Evolutionary conservation across 352 stramenopile species (phyloP), one percentile per base, ranked within the genome.

Genomic region (Elongisporangium senticosum): DNA sequence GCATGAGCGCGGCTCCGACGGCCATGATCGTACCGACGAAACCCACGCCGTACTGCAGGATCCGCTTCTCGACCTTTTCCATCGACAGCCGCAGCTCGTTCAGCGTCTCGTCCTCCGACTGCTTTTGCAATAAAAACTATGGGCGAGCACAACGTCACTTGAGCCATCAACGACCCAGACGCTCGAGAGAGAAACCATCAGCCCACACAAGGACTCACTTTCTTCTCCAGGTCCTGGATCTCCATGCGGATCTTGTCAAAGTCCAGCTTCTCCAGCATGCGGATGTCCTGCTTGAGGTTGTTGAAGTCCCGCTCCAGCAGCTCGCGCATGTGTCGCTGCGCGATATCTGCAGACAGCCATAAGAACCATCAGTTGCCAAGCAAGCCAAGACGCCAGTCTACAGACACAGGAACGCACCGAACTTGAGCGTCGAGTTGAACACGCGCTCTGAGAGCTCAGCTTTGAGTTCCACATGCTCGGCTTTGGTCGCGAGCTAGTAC

Each of bases 361-460:
- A 28, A n/a, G n/a, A n/a, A n/a, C n/a, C n/a, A n/a, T 53, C 13
- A 49, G 10, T 26, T n/a, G 2, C 10, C 23, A 50, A 3, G 40
- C 62, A 48, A 5, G 23, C 23, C 23, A 5, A 26, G 23, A 26
- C 23, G 23, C 23, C 23, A 26, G 23, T 26, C 23, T 26, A 26
- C 23, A 26, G 23, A 57, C 49, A n/a, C 11, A 2, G 51, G 19
- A 64, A 51, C 64, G 13, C 55, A 95, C 86, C 86, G 54, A 95
- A 95, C 60, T 95, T 95, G 51, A 95, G 79, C 19, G 86, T 95
- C 48, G 86, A 95, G 68, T 93, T 93, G 61, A 95, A 93, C 13
- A 95, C 86, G 40, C 84, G 85, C 67, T 95, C 83, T 7, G 86
- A 93, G 33, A 95, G 74, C 60, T 95, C 86, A 11, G 86, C 83